Conservation (phyloP, 306 rosid species). For the Heteromeles arbutifolia region DNA sequence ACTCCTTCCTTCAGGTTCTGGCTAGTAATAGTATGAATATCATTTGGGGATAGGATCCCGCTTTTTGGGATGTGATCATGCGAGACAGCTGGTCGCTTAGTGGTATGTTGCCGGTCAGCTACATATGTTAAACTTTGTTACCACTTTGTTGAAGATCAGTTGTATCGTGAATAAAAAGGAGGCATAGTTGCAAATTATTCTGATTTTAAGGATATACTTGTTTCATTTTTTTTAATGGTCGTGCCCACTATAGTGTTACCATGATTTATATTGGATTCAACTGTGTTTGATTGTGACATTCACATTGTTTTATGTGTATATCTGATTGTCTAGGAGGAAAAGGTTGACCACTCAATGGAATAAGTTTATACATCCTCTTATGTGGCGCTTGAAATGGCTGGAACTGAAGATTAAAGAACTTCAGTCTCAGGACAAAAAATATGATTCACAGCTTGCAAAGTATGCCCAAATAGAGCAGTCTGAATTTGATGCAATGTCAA, state of each 20-base stretch:
- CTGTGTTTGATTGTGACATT: neutral
- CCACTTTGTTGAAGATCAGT: neutral
- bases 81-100: too few species aligned
- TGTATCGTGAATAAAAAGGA: neutral
- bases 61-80: too few species aligned
- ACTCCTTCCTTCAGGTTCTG: neutral
- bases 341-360: conserved; percentile 65
- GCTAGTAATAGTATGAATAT: neutral
- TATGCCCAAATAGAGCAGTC: conserved; percentile 30
- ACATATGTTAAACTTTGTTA: neutral
- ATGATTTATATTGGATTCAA: neutral
- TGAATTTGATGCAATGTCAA: conserved; percentile 45
- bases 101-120: neutral
- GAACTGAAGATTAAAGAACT: conserved; percentile 60
- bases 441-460: conserved; percentile 47
- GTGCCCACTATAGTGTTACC: neutral
- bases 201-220: neutral
- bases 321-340: conserved; percentile 45
- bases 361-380: conserved; percentile 52
- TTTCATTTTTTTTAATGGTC: neutral
- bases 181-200: neutral
- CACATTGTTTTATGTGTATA: conserved; percentile 3
- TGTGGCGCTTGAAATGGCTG: conserved; percentile 78
- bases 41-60: neutral
- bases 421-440: conserved; percentile 45